Evolutionary conservation across 2,329 filamentous ascomycete genomes (phyloP), one percentile per base, ranked within the genome.

Genomic region (Epichloe festucae): DNA sequence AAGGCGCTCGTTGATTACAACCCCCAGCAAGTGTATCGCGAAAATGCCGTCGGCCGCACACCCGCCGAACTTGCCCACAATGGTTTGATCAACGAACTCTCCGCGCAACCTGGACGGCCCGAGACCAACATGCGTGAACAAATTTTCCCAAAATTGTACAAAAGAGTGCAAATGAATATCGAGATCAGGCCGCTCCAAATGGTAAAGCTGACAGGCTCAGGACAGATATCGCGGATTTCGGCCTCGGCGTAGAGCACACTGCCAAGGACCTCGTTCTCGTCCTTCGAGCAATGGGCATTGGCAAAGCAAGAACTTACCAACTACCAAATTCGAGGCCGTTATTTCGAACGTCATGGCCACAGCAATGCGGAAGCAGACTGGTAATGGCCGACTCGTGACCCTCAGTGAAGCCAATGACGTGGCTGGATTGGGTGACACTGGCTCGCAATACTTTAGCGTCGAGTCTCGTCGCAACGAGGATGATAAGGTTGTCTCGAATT

Each of bases 1-100:
- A 65, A 70, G 14, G 59, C 70, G 3, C 59, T 86, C 3, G 66
- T 89, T 11, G 68, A 76, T 10, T 70, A 70, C 56, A 72, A 77
- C 17, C 78, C 0, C 0, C 71, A 73, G 27, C 70, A 89, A 2
- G 68, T 89, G 0, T 75, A 78, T 57, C 77, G 82, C 21, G 88
- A 93, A 63, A 90, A 90, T 57, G 79, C 85, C 0, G 85, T 85
- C 0, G 88, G 88, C 2, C 75, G 78, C 15, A 93, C 87, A 0
- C 84, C 87, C 0, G 73, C 76, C 31, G 87, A 93, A 58, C 67
- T 87, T 47, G 79, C 82, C 0, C 70, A 78, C 48, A 81, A 85
- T 49, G 64, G 66, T 1, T 74, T 75, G 54, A 67, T 77, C 65
- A 67, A 7, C 59, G 62, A 7, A 65, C 65, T 43, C 65, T 73